These are phyloP conservation scores for Pseudocercospora fuligena DNA, from an alignment of 2,329 filamentous ascomycete genomes.

Conservation along the genomic window DNA sequence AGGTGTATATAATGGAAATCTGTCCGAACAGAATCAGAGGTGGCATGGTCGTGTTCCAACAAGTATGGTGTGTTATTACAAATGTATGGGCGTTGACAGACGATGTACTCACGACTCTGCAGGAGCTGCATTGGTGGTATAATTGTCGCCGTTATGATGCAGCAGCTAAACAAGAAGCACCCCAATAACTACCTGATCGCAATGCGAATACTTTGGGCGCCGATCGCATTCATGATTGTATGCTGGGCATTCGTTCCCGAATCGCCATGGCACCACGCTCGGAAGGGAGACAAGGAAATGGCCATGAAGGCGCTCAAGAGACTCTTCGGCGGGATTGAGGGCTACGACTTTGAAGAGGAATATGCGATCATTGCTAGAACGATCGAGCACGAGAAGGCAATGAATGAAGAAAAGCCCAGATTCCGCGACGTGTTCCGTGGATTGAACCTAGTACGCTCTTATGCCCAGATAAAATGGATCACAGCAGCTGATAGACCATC, in stretches of 20 bases:
- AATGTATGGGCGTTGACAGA: not conserved
- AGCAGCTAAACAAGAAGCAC: slow-evolving; percentile 13
- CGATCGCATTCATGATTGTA: slow-evolving; percentile 9
- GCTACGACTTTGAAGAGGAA: slow-evolving; percentile 16
- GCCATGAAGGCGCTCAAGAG: not conserved
- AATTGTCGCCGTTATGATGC: slow-evolving; percentile 16
- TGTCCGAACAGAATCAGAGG: slow-evolving; percentile 11
- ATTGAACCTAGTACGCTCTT: not conserved
- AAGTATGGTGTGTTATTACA: slow-evolving; percentile 1
- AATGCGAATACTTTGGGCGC: slow-evolving; percentile 12
- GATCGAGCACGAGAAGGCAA: slow-evolving; percentile 11
- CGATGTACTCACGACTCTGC: not conserved
- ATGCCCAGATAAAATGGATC: not conserved
- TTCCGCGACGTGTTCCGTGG: slow-evolving; percentile 14
- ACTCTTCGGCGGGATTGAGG: slow-evolving; percentile 9
- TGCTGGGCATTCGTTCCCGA: slow-evolving; percentile 13
- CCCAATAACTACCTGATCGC: slow-evolving; percentile 12
- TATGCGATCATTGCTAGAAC: slow-evolving; percentile 14
- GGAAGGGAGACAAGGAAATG: slow-evolving; percentile 12
- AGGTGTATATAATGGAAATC: slow-evolving; percentile 17
- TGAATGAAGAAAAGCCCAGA: slow-evolving; percentile 13
- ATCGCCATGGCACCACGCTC: slow-evolving; percentile 14
- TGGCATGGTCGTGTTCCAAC: slow-evolving; percentile 12
- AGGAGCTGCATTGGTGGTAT: slow-evolving; percentile 13
- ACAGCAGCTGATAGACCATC: not conserved